These are phyloP conservation scores for Colletotrichum kahawae DNA, from an alignment of 2,329 filamentous ascomycete species.

Conservation along the genomic window DNA sequence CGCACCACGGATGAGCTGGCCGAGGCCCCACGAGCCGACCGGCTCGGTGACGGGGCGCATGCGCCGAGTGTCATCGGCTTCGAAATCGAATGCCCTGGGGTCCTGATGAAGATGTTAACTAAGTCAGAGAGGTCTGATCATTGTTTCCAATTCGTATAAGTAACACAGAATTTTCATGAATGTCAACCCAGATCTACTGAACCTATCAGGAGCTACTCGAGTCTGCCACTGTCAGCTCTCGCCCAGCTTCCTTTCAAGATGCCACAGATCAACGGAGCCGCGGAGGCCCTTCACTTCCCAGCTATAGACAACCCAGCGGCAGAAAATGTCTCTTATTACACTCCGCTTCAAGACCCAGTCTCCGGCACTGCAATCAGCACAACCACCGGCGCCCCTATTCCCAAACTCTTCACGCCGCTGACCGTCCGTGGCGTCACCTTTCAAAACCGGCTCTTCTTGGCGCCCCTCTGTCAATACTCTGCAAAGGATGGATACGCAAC, in stretches of 20 bases:
- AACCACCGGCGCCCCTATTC: slow-evolving; percentile 51
- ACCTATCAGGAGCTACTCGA: background rate
- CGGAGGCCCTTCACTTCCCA: background rate
- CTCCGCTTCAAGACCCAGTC: slow-evolving; percentile 49
- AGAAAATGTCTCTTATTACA: slow-evolving; percentile 49
- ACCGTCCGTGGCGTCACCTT: slow-evolving; percentile 49
- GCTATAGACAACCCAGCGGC: slow-evolving; percentile 28
- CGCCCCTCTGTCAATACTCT: slow-evolving; percentile 54
- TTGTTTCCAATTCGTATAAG: background rate
- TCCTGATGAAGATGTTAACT: too few relatives aligned
- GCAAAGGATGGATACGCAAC: slow-evolving; percentile 64
- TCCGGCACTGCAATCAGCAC: slow-evolving; percentile 46
- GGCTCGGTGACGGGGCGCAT: background rate
- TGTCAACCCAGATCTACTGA: background rate
- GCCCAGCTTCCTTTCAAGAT: background rate
- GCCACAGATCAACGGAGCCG: background rate
- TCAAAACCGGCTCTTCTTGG: slow-evolving; percentile 51
- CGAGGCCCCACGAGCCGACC: background rate
- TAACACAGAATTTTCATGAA: background rate
- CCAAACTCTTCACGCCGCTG: slow-evolving; percentile 54
- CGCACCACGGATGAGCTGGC: background rate
- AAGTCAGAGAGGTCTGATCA: background rate
- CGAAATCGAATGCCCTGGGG: background rate
- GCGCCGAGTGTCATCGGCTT: background rate
- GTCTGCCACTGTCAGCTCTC: background rate